phyloP scores from a whole-genome alignment of 1,139 yeast species.

The Hanseniaspora gamundiae region DNA sequence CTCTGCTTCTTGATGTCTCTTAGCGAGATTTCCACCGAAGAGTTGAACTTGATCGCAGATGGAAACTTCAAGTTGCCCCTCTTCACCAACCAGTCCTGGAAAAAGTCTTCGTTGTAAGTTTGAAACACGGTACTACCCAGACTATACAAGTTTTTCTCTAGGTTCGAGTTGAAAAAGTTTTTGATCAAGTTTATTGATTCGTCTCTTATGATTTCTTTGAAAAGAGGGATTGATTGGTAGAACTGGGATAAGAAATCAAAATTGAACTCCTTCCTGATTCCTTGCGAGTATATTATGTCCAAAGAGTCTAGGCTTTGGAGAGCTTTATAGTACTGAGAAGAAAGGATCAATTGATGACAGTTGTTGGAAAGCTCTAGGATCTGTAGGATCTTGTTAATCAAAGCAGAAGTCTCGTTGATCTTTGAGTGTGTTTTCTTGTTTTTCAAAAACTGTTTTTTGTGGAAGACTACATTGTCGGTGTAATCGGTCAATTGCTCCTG shows the following conservation, averaged over 20 bases:
- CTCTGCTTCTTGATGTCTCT: constrained; percentile 32
- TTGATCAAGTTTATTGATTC: constrained; percentile 67
- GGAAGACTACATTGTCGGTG: constrained; percentile 48
- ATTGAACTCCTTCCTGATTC: constrained; percentile 54
- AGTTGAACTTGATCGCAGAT: constrained; percentile 47
- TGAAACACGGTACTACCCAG: constrained; percentile 51
- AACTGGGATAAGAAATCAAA: constrained; percentile 56
- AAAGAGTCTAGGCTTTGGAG: constrained; percentile 72
- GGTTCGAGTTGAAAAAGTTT: constrained; percentile 49
- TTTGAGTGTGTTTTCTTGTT: constrained; percentile 47
- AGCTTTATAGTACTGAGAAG: constrained; percentile 73
- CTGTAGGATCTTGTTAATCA: constrained; percentile 59
- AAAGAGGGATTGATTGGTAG: constrained; percentile 63
- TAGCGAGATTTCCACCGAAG: constrained; percentile 71
- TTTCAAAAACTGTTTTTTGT: constrained; percentile 43
- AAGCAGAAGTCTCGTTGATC: constrained; percentile 50
- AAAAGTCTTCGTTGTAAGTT: constrained; percentile 38
- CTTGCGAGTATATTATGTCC: constrained; percentile 50
- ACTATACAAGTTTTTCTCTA: constrained; percentile 48
- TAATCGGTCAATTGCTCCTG: constrained; percentile 45
- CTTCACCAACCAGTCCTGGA: constrained; percentile 24
- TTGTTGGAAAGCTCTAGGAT: constrained; percentile 79
- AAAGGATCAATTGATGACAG: constrained; percentile 65
- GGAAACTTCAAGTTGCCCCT: constrained; percentile 32
- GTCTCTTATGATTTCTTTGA: constrained; percentile 63